These are phyloP conservation scores for Monosporascus sp. DNA, from an alignment of 2,329 filamentous ascomycete species.

Conservation along the genomic window DNA sequence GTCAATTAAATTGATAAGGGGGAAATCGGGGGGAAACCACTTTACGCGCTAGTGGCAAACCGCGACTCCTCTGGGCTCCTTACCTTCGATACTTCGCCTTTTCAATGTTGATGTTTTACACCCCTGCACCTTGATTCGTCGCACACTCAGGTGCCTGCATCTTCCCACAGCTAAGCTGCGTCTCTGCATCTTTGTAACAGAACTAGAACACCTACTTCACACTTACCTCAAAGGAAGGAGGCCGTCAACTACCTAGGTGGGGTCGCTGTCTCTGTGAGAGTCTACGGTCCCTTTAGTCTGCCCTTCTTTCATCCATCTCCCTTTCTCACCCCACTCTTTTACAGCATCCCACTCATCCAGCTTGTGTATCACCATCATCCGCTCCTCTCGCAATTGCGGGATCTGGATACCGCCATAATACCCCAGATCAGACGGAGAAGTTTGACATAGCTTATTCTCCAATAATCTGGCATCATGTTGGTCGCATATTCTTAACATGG, in stretches of 20 bases:
- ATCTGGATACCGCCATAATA: no score
- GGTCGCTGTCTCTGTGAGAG: no score
- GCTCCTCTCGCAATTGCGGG: no score
- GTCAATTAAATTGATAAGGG: background rate
- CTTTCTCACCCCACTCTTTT: background rate
- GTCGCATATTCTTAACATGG: background rate
- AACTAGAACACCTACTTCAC: no score
- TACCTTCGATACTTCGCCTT: no score
- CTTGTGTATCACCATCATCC: background rate
- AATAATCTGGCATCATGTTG: conserved; percentile 11
- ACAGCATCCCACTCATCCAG: background rate
- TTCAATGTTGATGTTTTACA: no score
- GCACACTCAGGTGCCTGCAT: background rate
- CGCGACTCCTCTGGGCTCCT: background rate
- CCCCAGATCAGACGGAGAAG: background rate
- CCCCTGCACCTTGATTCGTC: background rate
- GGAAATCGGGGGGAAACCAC: background rate
- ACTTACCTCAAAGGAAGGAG: no score
- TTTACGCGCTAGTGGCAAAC: background rate
- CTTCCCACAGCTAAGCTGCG: no score
- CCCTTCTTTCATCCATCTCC: background rate
- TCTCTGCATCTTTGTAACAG: background rate
- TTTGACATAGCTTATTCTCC: background rate
- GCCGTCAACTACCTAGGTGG: no score
- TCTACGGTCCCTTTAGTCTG: background rate